Base-by-base conservation (phyloP, 441 rosid species). In the Heliophila coronopifolia region DNA sequence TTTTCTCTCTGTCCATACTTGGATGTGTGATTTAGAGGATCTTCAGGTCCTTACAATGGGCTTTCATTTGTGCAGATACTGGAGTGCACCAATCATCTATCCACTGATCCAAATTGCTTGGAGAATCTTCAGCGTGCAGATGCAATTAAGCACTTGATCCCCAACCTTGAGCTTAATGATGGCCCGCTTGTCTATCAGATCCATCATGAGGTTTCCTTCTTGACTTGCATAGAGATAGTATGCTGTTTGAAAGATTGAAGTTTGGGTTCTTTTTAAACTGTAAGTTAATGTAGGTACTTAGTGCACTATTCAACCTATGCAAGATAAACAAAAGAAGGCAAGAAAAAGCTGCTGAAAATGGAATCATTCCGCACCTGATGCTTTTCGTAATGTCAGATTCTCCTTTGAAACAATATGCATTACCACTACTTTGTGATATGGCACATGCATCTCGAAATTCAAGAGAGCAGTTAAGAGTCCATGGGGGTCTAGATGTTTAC, bases 261-360 rank as follows among this genome's bases (percentile, higher is more conserved):
- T 9, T 41, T 39, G 8, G 34, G 26, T 34, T 58, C 39, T 58
- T 60, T 13, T 42, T 27, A 14, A 24, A 4, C 59, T 55, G 20
- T 11, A 14, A 23, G 51, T 36, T 35, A 45, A 6, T 20, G 62
- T 67, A 80, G 98, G 96, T 91, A 31, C 96, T 91, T 71, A 65
- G 78, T 73, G 86, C 98, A 12, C 79, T 91, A 23, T 87, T 91
- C 77, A 91, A 91, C 66, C 78, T 91, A 41, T 91, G 98, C 80
- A 91, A 91, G 77, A 91, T 91, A 75, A 92, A 87, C 69, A 92
- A 92, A 75, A 84, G 96, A 80, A 79, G 98, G 50, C 98, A 92
- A 70, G 98, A 92, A 69, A 95, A 87, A 72, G 98, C 98, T n/a
- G 96, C 96, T 42, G 98, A 92, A 77, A 87, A 87, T 64, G 98